Base-by-base conservation (phyloP, 352 stramenopile species). In the Hyaloperonospora brassicae region DNA sequence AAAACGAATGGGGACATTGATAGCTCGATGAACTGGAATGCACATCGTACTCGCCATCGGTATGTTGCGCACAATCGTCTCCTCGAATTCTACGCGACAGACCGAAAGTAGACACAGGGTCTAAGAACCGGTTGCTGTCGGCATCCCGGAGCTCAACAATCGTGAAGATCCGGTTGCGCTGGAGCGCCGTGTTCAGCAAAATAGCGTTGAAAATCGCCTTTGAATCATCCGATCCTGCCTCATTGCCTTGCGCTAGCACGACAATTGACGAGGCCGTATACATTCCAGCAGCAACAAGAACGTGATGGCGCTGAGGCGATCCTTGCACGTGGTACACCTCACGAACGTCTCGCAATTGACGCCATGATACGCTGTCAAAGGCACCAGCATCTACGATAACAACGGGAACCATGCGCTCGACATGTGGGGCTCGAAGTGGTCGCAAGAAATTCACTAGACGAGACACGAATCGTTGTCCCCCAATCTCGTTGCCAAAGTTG, bases 181-280 rank as follows among this genome's bases (percentile, higher is more conserved):
- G 64, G 12, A 89, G 59, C 11, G 83, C 83, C 6, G 73, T 73
- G 61, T 87, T 88, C 21, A 93, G 65, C 13, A 93, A 67, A 41
- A 91, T 91, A 3, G 83, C 81, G 43, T 91, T 93, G 50, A 93
- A 91, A 23, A 93, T 89, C 5, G 80, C 78, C 55, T 91, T 90
- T 0, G 83, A 91, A 60, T 93, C 83, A n/a, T n/a, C 76, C 24
- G 88, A 86, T 1, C 76, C 80, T 23, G 72, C 59, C 47, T 85
- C 71, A 3, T 73, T 86, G 13, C 83, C 83, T 60, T 93, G 83
- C 1, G 82, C 80, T 1, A 93, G 59, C 6, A 93, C 80, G 1
- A 93, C 78, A 47, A 93, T 86, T 0, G 83, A 74, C 14, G 80
- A 93, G 0, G 83, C 80, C 0, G 76, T 76, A 48, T 93, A 91